Evolutionary conservation across 176 grass and related monocot species (phyloP).

Genomic region (Chloris gayana): DNA sequence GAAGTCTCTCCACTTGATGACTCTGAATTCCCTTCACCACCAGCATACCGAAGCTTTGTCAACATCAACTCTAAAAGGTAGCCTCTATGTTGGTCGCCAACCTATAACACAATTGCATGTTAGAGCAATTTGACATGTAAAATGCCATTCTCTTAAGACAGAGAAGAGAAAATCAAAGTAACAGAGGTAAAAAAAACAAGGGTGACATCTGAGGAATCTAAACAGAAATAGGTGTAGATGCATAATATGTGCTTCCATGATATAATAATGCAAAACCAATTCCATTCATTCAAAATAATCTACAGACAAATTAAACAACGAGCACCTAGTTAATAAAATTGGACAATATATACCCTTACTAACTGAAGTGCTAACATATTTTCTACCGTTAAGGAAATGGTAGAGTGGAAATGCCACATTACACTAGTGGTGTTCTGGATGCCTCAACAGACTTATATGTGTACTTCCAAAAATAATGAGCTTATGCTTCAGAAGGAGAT

Average conservation of each 20-base stretch:
- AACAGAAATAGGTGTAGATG: too few relatives aligned
- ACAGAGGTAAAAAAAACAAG: constrained; percentile 12
- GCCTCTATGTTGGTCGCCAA: constrained; percentile 91
- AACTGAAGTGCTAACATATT: too few relatives aligned
- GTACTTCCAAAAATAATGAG: neutral
- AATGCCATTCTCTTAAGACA: constrained; percentile 2
- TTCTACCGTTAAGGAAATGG: too few relatives aligned
- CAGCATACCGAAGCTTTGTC: constrained; percentile 92
- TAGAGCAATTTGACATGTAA: constrained; percentile 32
- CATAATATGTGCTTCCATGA: too few relatives aligned
- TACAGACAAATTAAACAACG: too few relatives aligned
- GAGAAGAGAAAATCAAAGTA: constrained; percentile 19
- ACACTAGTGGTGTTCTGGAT: neutral
- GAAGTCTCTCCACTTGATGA: constrained; percentile 71
- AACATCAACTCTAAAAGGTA: constrained; percentile 93
- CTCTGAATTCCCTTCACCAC: constrained; percentile 79
- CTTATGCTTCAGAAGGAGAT: neutral
- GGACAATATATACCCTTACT: too few relatives aligned
- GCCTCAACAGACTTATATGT: neutral
- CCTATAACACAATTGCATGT: constrained; percentile 51
- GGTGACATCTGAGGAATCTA: neutral
- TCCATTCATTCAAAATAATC: too few relatives aligned
- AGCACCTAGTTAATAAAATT: too few relatives aligned
- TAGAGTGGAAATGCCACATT: neutral
- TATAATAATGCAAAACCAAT: too few relatives aligned